Base-by-base conservation (phyloP, 1,284 basidiomycete species). In the Prillingera fragicola region DNA sequence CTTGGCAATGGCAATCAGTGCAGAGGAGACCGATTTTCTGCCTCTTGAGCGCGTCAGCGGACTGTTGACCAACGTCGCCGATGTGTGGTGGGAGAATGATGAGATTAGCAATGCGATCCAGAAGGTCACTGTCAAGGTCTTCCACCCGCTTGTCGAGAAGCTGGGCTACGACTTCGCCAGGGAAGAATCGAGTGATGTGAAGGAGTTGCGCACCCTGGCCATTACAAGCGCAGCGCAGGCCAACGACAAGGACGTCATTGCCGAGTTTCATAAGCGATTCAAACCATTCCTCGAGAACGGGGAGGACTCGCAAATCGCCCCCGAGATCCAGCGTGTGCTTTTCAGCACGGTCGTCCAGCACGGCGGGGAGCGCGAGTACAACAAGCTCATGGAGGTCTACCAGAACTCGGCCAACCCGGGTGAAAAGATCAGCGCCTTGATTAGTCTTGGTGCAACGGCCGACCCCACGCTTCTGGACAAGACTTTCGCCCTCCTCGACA, bases 21-120 rank as follows among this genome's bases (percentile, higher is more conserved):
- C 78, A 41, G 62, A 65, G 39, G 86, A 89, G 69, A 78, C 78
- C 54, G 85, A 90, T 67, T 83, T 56, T 59, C 52, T 69, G 25
- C 63, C 67, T 12, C 67, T 63, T 62, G 53, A 61, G 1, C 52
- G 61, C 31, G 63, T 72, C 41, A 54, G 56, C n/a, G 44, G 50
- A n/a, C 60, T 77, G 36, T 63, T 94, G 38, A 60, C 61, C 34
- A 72, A 74, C 26, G 67, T 94, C 37, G 65, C 74, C 12, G 77
- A 74, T 13, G 80, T 82, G 2, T 95, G 90, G 87, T 94, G 85
- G 84, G 91, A 95, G 69, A 74, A 78, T 62, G 64, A 79, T 19
- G 65, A 75, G 3, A 76, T 85, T 32, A 72, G 79, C 4, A 76
- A 80, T 15, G 74, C 75, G 31, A 60, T 90, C 51, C 75, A 84